These are phyloP conservation scores for Fonsecaea monophora DNA, from an alignment of 2,329 filamentous ascomycete species.

Conservation along the genomic window DNA sequence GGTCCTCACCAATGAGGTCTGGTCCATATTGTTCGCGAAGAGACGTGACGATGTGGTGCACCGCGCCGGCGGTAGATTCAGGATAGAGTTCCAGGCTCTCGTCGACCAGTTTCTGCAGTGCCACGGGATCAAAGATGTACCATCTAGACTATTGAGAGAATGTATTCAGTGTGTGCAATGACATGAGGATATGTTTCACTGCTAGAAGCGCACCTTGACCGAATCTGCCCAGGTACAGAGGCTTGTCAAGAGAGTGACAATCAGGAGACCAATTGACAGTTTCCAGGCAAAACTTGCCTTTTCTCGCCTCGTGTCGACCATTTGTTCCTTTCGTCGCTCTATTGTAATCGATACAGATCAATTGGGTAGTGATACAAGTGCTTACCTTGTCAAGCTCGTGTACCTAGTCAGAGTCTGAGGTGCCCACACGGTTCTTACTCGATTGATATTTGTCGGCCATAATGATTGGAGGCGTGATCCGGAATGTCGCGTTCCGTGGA, in stretches of 20 bases:
- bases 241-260: slow-evolving; percentile 12
- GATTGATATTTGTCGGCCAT: neutral
- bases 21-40: slow-evolving; percentile 51
- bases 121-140: slow-evolving; percentile 40
- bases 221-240: slow-evolving; percentile 24
- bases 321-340: neutral
- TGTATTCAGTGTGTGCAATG: neutral
- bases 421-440: neutral
- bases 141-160: slow-evolving; percentile 20
- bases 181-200: neutral
- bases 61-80: slow-evolving; percentile 63
- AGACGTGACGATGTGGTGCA: slow-evolving; percentile 69
- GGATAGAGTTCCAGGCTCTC: slow-evolving; percentile 32
- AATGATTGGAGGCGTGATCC: slow-evolving; percentile 14
- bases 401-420: neutral
- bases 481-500: slow-evolving; percentile 13
- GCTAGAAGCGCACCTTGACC: slow-evolving; percentile 13
- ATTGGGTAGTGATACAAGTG: neutral
- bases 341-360: neutral
- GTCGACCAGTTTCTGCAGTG: slow-evolving; percentile 38
- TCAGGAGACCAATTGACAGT: slow-evolving; percentile 11
- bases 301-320: neutral
- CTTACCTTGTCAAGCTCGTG: neutral
- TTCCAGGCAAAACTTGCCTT: slow-evolving; percentile 7
- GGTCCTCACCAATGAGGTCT: slow-evolving; percentile 29